Percentiles rank a stretch among this genome's conserved stretches.
Evolutionary conservation across 139 green algal genomes (phyloP).

Genomic region (Edaphochlamys debaryana): DNA sequence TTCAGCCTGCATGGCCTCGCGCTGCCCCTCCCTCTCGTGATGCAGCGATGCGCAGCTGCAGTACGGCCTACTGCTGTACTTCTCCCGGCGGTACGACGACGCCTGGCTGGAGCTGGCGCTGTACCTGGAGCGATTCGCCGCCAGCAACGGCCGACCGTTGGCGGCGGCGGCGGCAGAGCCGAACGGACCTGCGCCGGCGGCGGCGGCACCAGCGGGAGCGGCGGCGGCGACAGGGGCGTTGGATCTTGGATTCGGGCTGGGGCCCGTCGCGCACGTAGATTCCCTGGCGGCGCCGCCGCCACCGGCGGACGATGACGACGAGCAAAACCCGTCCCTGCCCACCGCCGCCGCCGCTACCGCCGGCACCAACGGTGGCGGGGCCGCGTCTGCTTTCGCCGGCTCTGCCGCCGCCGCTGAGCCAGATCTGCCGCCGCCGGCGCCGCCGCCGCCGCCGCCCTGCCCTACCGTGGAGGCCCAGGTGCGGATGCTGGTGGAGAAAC

Average conservation of each 20-base stretch:
- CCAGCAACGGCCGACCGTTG: not conserved
- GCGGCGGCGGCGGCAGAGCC: not conserved
- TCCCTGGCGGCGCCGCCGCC: not conserved
- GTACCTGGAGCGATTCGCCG: constrained; percentile 46
- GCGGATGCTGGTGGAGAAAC: constrained; percentile 47
- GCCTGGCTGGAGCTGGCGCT: constrained; percentile 65
- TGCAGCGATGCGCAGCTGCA: constrained; percentile 62
- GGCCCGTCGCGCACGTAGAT: too few relatives aligned
- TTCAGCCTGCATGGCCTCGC: not conserved
- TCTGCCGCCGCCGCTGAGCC: not conserved
- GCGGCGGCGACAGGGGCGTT: not conserved
- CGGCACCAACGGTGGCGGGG: not conserved
- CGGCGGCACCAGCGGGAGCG: not conserved
- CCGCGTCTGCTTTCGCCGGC: too few relatives aligned
- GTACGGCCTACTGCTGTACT: constrained; percentile 69
- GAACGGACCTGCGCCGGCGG: too few relatives aligned
- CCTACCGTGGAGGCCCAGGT: not conserved
- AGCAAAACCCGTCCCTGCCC: too few relatives aligned
- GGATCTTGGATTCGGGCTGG: too few relatives aligned
- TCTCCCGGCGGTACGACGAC: constrained; percentile 57
- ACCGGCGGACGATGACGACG: too few relatives aligned
- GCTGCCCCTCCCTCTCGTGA: not conserved
- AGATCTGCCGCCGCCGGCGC: too few relatives aligned
- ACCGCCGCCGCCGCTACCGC: not conserved
- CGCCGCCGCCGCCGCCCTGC: not conserved